Conservation (phyloP, 129 eudicot species). For the Lactuca saligna region DNA sequence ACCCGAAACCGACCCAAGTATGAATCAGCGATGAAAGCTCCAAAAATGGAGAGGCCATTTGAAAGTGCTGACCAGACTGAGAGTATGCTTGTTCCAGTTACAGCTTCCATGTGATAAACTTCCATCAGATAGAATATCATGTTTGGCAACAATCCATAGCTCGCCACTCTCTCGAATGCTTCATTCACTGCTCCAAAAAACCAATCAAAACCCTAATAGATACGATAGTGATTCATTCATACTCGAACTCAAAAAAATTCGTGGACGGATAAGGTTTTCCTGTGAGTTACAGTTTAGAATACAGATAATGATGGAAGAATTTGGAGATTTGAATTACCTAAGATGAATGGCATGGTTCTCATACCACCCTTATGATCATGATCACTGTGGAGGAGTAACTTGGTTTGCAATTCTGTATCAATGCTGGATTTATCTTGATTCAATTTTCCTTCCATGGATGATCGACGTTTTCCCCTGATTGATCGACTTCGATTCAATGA, state of each 20-base stretch:
- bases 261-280: background rate
- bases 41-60: slow-evolving; percentile 35
- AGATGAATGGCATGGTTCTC: slow-evolving; percentile 42
- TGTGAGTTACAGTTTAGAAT: background rate
- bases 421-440: background rate
- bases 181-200: slow-evolving; percentile 26
- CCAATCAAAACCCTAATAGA: background rate
- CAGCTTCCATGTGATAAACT: slow-evolving; percentile 45
- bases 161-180: slow-evolving; percentile 47
- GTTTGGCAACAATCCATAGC: slow-evolving; percentile 34
- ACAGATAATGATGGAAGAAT: background rate
- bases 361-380: slow-evolving; percentile 34
- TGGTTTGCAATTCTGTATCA: slow-evolving; percentile 12
- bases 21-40: slow-evolving; percentile 44
- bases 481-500: background rate
- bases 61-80: slow-evolving; percentile 34
- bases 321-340: slow-evolving; percentile 24
- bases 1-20: slow-evolving; percentile 51
- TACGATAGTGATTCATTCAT: no score
- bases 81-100: slow-evolving; percentile 28
- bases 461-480: background rate
- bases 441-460: slow-evolving; percentile 24
- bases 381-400: slow-evolving; percentile 16
- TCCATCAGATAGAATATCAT: slow-evolving; percentile 48
- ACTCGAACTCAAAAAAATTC: background rate